These are phyloP conservation scores for Oxyria digyna DNA, from an alignment of 148 eudicot species.

Conservation along the genomic window DNA sequence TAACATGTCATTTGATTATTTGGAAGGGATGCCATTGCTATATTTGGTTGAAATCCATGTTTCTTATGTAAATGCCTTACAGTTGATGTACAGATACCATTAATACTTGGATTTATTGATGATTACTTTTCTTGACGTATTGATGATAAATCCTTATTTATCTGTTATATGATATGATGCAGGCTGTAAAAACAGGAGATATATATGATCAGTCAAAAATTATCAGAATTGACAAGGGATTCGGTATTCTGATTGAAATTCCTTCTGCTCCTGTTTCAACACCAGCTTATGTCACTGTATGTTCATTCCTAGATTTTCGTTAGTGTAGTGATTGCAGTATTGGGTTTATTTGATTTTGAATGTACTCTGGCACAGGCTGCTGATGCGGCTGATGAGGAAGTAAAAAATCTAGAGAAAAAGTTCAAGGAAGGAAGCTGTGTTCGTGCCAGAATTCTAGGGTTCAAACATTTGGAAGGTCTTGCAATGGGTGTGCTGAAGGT, in stretches of 20 bases:
- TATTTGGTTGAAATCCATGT: background rate
- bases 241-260: slow-evolving; percentile 78
- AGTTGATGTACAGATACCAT: background rate
- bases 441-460: slow-evolving; percentile 83
- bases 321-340: background rate
- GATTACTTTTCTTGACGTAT: no score
- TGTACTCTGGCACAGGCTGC: slow-evolving; percentile 35
- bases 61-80: background rate
- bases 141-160: background rate
- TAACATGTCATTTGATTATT: no score
- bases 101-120: background rate
- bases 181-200: slow-evolving; percentile 71
- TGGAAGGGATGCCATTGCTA: no score
- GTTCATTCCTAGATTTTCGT: slow-evolving; percentile 16
- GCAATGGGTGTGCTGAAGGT: slow-evolving; percentile 93
- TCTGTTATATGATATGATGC: slow-evolving; percentile 13
- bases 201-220: slow-evolving; percentile 71
- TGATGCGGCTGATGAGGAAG: slow-evolving; percentile 83
- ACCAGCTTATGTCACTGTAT: slow-evolving; percentile 82
- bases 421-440: slow-evolving; percentile 71
- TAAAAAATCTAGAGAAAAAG: slow-evolving; percentile 48
- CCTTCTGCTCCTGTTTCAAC: slow-evolving; percentile 63
- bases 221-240: slow-evolving; percentile 60
- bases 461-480: slow-evolving; percentile 83
- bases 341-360: no score